These are phyloP conservation scores for Chalciporus pseudorubinellus DNA, from an alignment of 768 basidiomycete genomes.

Conservation along the genomic window DNA sequence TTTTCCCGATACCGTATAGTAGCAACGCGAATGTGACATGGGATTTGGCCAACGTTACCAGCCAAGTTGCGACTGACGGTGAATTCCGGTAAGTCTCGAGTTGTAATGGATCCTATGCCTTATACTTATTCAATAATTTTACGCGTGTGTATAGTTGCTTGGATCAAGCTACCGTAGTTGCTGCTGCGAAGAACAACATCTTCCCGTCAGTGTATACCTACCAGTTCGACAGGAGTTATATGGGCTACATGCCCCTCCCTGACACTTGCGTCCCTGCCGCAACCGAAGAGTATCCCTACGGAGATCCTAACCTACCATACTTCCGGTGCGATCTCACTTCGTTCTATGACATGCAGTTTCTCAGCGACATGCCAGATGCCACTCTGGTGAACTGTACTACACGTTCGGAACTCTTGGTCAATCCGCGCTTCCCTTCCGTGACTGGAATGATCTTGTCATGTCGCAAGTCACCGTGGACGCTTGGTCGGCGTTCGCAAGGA, in stretches of 20 bases:
- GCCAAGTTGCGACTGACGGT: conserved; percentile 8
- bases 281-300: conserved; percentile 41
- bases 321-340: conserved; percentile 33
- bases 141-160: conserved; percentile 21
- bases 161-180: conserved; percentile 48
- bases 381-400: conserved; percentile 34
- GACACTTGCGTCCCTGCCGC: conserved; percentile 44
- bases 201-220: conserved; percentile 45
- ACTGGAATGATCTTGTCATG: conserved; percentile 44
- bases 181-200: conserved; percentile 40
- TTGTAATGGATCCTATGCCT: too few relatives aligned
- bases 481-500: conserved; percentile 48
- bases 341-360: too few relatives aligned
- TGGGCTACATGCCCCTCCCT: conserved; percentile 44
- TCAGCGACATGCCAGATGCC: conserved; percentile 15
- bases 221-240: conserved; percentile 46
- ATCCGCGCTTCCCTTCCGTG: conserved; percentile 41
- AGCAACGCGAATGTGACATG: conserved; percentile 3
- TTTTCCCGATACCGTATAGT: conserved; percentile 1
- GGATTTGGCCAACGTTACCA: conserved; percentile 2
- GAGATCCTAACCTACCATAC: conserved; percentile 46
- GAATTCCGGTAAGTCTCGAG: conserved; percentile 4
- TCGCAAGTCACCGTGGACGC: conserved; percentile 42
- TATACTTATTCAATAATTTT: too few relatives aligned
- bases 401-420: conserved; percentile 39